Evolutionary conservation across 768 basidiomycete species (phyloP).

Genomic region (Filobasidium floriforme): DNA sequence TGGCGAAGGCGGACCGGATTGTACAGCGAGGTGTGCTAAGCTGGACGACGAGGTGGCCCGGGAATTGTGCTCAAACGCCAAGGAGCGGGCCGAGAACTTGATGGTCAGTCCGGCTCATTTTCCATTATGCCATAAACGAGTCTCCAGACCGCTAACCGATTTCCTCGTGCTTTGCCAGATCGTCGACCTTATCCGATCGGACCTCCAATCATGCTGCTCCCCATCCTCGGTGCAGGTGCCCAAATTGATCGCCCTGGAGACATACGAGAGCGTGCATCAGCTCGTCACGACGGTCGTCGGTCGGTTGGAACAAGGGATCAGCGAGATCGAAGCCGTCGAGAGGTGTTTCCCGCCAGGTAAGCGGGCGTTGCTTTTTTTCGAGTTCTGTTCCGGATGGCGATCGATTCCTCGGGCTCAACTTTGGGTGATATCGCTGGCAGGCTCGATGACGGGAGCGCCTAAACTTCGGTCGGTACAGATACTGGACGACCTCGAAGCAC

Average conservation of each 20-base stretch:
- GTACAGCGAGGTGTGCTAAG: slow-evolving; percentile 24
- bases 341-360: slow-evolving; percentile 78
- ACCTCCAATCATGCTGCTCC: slow-evolving; percentile 67
- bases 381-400: background rate
- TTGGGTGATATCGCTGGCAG: slow-evolving; percentile 47
- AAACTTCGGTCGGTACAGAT: slow-evolving; percentile 91
- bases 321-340: slow-evolving; percentile 68
- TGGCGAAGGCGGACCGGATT: slow-evolving; percentile 50
- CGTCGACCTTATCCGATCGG: slow-evolving; percentile 89
- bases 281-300: slow-evolving; percentile 91
- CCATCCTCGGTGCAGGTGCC: slow-evolving; percentile 73
- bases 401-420: background rate
- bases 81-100: slow-evolving; percentile 92
- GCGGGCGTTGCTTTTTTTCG: slow-evolving; percentile 21
- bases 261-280: slow-evolving; percentile 90
- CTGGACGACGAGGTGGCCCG: slow-evolving; percentile 32
- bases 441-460: slow-evolving; percentile 95
- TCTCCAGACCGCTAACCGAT: background rate
- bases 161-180: slow-evolving; percentile 51
- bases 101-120: slow-evolving; percentile 53
- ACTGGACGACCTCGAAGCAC: slow-evolving; percentile 64
- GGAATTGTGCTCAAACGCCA: slow-evolving; percentile 49
- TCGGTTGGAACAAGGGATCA: slow-evolving; percentile 48
- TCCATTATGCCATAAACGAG: background rate
- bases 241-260: slow-evolving; percentile 79